These are phyloP conservation scores for Diplodia seriata DNA, from an alignment of 2,329 filamentous ascomycete species.

Conservation along the genomic window DNA sequence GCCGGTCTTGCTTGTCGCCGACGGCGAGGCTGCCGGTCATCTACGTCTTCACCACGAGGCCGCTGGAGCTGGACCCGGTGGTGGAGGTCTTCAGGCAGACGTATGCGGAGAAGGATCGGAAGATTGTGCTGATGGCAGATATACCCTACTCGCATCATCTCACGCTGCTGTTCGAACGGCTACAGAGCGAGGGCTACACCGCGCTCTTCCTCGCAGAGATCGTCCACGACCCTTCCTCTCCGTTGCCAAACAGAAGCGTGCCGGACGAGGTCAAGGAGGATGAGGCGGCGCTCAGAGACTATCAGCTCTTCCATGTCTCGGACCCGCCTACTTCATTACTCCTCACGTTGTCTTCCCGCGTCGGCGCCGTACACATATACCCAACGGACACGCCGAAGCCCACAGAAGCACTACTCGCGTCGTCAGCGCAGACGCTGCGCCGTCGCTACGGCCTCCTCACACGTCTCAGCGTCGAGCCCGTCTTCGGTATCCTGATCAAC, in stretches of 20 bases:
- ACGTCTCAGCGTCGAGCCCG: constrained; percentile 76
- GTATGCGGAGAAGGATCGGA: constrained; percentile 69
- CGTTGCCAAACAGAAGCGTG: constrained; percentile 83
- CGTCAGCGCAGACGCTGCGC: constrained; percentile 68
- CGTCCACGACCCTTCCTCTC: constrained; percentile 77
- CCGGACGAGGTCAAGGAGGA: constrained; percentile 57
- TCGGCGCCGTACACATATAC: constrained; percentile 79
- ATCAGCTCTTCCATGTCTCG: constrained; percentile 84
- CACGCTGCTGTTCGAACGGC: constrained; percentile 58
- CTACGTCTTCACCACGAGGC: constrained; percentile 83
- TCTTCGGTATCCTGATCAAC: constrained; percentile 95
- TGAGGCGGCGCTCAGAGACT: constrained; percentile 63
- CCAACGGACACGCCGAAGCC: constrained; percentile 55
- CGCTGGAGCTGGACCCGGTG: constrained; percentile 68
- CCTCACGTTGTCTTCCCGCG: constrained; percentile 83
- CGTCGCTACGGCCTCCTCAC: constrained; percentile 89
- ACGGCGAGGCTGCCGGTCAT: constrained; percentile 86
- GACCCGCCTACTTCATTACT: constrained; percentile 82
- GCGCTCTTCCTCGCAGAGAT: constrained; percentile 74
- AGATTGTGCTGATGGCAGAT: constrained; percentile 84
- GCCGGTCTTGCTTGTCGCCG: constrained; percentile 87
- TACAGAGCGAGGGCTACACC: constrained; percentile 71
- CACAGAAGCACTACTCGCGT: constrained; percentile 52
- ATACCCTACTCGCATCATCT: constrained; percentile 85
- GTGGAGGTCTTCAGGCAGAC: constrained; percentile 69